phyloP scores from a whole-genome alignment of 169 alveolate species.

The Eimeria sp. region DNA sequence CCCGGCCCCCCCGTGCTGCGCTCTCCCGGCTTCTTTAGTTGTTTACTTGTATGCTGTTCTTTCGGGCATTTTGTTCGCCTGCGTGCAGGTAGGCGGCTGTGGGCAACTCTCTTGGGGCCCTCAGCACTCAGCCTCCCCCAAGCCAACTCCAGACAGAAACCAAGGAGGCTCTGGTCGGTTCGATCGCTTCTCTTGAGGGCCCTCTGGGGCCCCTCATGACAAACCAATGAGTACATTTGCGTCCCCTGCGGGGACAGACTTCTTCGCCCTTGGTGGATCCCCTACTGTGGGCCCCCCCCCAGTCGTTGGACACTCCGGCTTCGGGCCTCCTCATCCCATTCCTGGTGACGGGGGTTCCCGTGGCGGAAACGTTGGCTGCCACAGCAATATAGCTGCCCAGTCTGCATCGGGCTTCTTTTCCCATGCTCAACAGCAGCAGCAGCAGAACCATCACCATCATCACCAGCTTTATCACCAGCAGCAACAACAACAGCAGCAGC shows the following conservation, averaged over 20 bases:
- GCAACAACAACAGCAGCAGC: slow-evolving; percentile 29
- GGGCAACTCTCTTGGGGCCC: not conserved
- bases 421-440: not conserved
- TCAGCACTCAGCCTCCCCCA: not conserved
- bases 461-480: slow-evolving; percentile 20
- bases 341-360: not conserved
- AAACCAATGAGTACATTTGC: slow-evolving; percentile 17
- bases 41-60: not conserved
- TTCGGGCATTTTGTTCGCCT: not conserved
- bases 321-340: not conserved
- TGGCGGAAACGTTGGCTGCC: not conserved
- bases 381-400: not conserved
- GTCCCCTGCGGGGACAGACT: slow-evolving; percentile 49
- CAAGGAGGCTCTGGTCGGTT: not conserved
- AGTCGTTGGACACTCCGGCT: not conserved
- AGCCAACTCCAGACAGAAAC: not conserved
- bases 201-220: slow-evolving; percentile 59
- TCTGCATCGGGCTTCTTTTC: not conserved
- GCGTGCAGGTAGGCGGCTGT: slow-evolving; percentile 1
- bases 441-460: not conserved
- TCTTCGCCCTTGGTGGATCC: not conserved
- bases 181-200: not conserved
- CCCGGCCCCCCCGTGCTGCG: not conserved
- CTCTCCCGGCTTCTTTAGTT: not conserved
- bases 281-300: slow-evolving; percentile 8